Base-by-base conservation (phyloP, 2,329 filamentous ascomycete genomes). In the Arthrobotrys musiformis region DNA sequence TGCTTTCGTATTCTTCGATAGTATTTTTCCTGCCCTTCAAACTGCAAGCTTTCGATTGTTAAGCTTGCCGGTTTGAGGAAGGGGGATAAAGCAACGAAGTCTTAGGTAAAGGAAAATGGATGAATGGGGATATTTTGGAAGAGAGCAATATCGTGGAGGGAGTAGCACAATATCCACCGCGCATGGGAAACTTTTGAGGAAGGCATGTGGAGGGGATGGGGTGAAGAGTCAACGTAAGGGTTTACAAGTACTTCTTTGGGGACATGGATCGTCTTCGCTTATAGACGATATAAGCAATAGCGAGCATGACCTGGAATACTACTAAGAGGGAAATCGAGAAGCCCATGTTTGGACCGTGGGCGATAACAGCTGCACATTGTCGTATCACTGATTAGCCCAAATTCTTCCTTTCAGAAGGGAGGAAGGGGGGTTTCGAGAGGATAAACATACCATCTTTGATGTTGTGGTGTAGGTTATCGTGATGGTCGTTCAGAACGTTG, bases 221-320 rank as follows among this genome's bases (percentile, higher is more conserved):
- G 9, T 22, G 2, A 33, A 13, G 22, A 58, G 26, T 19, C 33
- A 33, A 17, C n/a, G 8, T 7, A 11, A 22, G 35, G 26, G 11
- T 54, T 78, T 60, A 97, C 82, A 97, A 85, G 84, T 93, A 97
- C 85, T 97, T 97, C 87, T 97, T 97, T n/a, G 93, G 93, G 83
- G 90, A 89, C 79, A 87, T 89, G 42, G 88, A 87, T 84, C 91
- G 89, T 82, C 91, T 90, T 81, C 90, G 88, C 88, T 97, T 97
- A 85, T 97, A 97, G 74, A 90, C 82, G 40, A 93, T 83, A 82
- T 94, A 97, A 0, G 86, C 88, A 1, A 84, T 89, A 0, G 89
- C 89, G 33, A 96, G 85, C 79, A 93, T 82, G 58, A 92, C 82
- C 84, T 97, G 93, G 79, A 92, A 89, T 17, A 88, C 90, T 69